phyloP scores from a whole-genome alignment of 208 protist species.

The Crithidia sp. region DNA sequence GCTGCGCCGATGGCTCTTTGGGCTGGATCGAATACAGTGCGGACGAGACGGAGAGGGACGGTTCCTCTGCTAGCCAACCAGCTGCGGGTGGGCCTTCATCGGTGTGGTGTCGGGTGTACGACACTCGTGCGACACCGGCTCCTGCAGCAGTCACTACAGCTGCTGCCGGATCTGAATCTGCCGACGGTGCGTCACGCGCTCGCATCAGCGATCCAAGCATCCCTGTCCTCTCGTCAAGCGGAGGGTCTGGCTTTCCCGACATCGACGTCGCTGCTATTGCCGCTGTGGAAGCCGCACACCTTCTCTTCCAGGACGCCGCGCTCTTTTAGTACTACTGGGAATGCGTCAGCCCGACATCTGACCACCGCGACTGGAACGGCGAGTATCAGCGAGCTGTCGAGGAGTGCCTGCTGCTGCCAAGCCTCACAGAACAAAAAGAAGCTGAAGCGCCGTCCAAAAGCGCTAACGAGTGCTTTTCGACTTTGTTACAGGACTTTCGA shows the following conservation, averaged over 20 bases:
- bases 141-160: neutral
- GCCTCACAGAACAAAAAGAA: neutral
- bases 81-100: neutral
- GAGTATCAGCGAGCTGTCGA: constrained; percentile 54
- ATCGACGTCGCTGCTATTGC: neutral
- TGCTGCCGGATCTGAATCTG: neutral
- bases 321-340: constrained; percentile 61
- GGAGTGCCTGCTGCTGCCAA: constrained; percentile 7
- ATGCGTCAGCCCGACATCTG: neutral
- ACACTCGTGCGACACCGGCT: constrained; percentile 23
- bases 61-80: neutral
- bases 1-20: constrained; percentile 42
- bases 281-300: constrained; percentile 1
- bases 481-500: constrained; percentile 42
- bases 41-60: neutral
- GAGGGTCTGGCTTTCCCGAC: neutral
- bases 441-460: neutral
- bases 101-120: constrained; percentile 52
- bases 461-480: constrained; percentile 5
- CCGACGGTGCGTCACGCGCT: neutral
- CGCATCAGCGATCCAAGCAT: neutral
- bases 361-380: constrained; percentile 48
- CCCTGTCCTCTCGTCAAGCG: neutral
- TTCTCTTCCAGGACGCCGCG: constrained; percentile 26
- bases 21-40: constrained; percentile 41